These are phyloP conservation scores for Suhomyces atakaporum DNA, from an alignment of 1,139 yeast genomes.

Conservation along the genomic window DNA sequence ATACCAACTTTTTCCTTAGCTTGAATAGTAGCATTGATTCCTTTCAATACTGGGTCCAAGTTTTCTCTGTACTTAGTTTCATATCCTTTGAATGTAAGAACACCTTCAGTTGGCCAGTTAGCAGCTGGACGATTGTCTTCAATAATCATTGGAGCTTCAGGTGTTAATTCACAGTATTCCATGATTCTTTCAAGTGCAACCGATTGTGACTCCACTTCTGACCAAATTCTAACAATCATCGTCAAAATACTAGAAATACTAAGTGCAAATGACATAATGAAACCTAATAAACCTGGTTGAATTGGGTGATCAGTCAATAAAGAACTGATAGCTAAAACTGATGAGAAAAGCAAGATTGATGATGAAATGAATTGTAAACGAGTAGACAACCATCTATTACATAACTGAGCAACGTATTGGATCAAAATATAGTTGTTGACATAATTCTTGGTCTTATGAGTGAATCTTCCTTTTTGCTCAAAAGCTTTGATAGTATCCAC, in stretches of 20 bases:
- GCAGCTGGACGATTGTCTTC: slow-evolving; percentile 26
- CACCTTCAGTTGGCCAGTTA: slow-evolving; percentile 30
- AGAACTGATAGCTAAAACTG: slow-evolving; percentile 23
- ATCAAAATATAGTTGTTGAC: slow-evolving; percentile 20
- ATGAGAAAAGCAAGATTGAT: slow-evolving; percentile 23
- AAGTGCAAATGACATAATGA: slow-evolving; percentile 31
- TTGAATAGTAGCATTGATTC: slow-evolving; percentile 24
- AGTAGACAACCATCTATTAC: slow-evolving; percentile 33
- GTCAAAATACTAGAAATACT: slow-evolving; percentile 26
- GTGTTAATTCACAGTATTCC: slow-evolving; percentile 26
- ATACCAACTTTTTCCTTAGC: slow-evolving; percentile 33
- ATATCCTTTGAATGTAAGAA: slow-evolving; percentile 27
- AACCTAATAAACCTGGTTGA: slow-evolving; percentile 30
- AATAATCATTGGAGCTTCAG: slow-evolving; percentile 29
- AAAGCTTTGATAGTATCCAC: slow-evolving; percentile 34
- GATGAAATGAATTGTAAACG: slow-evolving; percentile 30
- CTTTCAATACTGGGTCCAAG: slow-evolving; percentile 30
- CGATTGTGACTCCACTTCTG: slow-evolving; percentile 29
- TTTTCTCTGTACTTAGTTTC: slow-evolving; percentile 30
- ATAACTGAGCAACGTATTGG: slow-evolving; percentile 18
- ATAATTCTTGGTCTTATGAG: slow-evolving; percentile 19
- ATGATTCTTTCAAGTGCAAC: slow-evolving; percentile 31
- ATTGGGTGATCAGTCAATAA: slow-evolving; percentile 23
- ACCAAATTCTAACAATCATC: slow-evolving; percentile 30
- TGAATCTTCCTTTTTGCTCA: slow-evolving; percentile 25